Evolutionary conservation across 805 yeast genomes (phyloP).

Genomic region (Yarrowia yakushimensis): DNA sequence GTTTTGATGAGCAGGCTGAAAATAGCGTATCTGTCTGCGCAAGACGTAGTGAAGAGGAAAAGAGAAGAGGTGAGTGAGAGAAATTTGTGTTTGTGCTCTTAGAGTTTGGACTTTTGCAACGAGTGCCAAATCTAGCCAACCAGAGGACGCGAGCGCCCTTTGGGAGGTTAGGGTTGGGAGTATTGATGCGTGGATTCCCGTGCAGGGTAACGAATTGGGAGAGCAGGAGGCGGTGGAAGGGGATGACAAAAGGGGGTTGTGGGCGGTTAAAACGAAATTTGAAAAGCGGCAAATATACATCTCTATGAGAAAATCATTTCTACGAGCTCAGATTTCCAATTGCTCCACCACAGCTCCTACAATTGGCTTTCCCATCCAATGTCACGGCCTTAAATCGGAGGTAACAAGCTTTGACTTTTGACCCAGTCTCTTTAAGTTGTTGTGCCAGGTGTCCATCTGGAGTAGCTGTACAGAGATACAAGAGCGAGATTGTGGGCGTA

Average conservation of each 20-base stretch:
- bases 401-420: constrained; percentile 12
- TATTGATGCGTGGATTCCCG: constrained; percentile 13
- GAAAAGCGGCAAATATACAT: neutral
- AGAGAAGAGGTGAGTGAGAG: constrained; percentile 25
- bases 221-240: neutral
- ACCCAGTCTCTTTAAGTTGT: constrained; percentile 17
- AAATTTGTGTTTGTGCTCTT: constrained; percentile 24
- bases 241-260: neutral
- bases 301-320: neutral
- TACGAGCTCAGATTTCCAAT: neutral
- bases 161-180: constrained; percentile 18
- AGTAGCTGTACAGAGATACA: neutral
- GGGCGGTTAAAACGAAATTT: neutral
- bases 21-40: constrained; percentile 26
- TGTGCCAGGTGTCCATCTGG: constrained; percentile 22
- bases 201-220: constrained; percentile 13
- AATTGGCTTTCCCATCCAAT: neutral
- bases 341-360: neutral
- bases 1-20: constrained; percentile 26
- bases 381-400: constrained; percentile 23
- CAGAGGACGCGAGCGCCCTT: constrained; percentile 1
- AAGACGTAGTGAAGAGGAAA: constrained; percentile 26
- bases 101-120: constrained; percentile 23
- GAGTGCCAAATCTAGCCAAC: constrained; percentile 25
- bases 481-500: neutral